Evolutionary conservation across 495 filamentous ascomycete species (phyloP).

Genomic region (Darksidea phi): DNA sequence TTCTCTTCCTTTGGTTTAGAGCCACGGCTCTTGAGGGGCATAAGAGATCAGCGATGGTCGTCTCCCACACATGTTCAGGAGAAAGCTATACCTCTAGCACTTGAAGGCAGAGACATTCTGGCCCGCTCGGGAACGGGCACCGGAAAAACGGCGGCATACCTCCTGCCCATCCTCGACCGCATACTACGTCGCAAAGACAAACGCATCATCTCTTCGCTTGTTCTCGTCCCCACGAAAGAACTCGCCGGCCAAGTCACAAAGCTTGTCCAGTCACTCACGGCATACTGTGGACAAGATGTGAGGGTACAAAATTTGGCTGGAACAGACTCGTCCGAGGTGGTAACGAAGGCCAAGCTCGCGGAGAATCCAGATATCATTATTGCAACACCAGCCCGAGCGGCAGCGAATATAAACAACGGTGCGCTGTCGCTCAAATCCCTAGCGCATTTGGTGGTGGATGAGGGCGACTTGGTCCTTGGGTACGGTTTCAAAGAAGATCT

Average conservation of each 20-base stretch:
- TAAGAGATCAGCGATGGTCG: constrained; percentile 78
- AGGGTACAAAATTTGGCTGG: constrained; percentile 80
- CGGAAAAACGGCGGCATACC: constrained; percentile 92
- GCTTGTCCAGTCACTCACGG: constrained; percentile 65
- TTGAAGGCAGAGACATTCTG: constrained; percentile 89
- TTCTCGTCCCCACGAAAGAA: constrained; percentile 92
- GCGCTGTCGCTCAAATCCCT: constrained; percentile 68
- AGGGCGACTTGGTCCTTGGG: constrained; percentile 89
- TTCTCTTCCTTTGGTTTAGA: constrained; percentile 64
- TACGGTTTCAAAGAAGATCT: constrained; percentile 95
- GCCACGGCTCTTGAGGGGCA: constrained; percentile 77
- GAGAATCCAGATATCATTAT: constrained; percentile 86
- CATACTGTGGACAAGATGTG: constrained; percentile 81
- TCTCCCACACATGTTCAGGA: constrained; percentile 83
- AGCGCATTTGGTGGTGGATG: constrained; percentile 83
- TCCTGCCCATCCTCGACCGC: constrained; percentile 80
- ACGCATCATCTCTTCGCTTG: constrained; percentile 60
- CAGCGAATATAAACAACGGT: constrained; percentile 66
- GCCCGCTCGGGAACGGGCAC: constrained; percentile 47
- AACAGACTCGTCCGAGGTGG: constrained; percentile 80
- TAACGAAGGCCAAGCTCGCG: constrained; percentile 80
- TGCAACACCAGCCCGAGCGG: constrained; percentile 77
- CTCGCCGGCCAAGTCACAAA: constrained; percentile 86
- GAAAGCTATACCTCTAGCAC: constrained; percentile 80
- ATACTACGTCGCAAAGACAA: constrained; percentile 69